These are phyloP conservation scores for Ophiocordyceps unilateralis DNA, from an alignment of 2,329 filamentous ascomycete species.

Conservation along the genomic window DNA sequence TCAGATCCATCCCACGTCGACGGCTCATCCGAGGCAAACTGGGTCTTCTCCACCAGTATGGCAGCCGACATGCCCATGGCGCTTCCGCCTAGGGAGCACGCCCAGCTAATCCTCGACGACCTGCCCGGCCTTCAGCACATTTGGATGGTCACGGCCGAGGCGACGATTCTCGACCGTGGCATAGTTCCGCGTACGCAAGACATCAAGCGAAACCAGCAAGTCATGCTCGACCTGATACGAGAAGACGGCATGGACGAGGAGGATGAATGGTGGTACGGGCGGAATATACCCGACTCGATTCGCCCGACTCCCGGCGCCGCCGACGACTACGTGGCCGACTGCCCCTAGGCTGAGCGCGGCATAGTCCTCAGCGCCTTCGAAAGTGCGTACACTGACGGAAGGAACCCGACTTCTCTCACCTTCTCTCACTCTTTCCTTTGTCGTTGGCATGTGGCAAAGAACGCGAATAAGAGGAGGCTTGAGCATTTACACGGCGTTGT, in stretches of 20 bases:
- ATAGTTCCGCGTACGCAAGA: slow-evolving; percentile 41
- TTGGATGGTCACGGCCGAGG: slow-evolving; percentile 46
- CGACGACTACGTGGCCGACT: slow-evolving; percentile 33
- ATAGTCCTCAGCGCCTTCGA: neutral
- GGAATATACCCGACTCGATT: slow-evolving; percentile 33
- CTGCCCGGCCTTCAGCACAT: slow-evolving; percentile 41
- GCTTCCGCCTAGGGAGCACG: slow-evolving; percentile 30
- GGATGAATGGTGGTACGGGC: slow-evolving; percentile 46
- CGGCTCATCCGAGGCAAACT: slow-evolving; percentile 15
- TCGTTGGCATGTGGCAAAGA: neutral
- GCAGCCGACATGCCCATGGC: slow-evolving; percentile 46
- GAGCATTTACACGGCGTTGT: slow-evolving; percentile 2
- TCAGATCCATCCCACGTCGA: slow-evolving; percentile 13
- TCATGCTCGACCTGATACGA: slow-evolving; percentile 46
- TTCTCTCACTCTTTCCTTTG: neutral
- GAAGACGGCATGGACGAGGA: slow-evolving; percentile 41
- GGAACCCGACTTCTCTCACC: neutral
- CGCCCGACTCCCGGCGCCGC: slow-evolving; percentile 31
- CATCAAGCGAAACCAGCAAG: slow-evolving; percentile 45
- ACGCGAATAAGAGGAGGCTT: neutral
- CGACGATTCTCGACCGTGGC: slow-evolving; percentile 38
- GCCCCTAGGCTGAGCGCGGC: neutral
- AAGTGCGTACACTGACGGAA: too few relatives aligned
- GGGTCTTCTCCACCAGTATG: slow-evolving; percentile 41
- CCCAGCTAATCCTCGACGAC: slow-evolving; percentile 33